Evolutionary conservation across 805 yeast species (phyloP), one percentile per base, ranked within the genome.

Genomic region (Spathaspora boniae): DNA sequence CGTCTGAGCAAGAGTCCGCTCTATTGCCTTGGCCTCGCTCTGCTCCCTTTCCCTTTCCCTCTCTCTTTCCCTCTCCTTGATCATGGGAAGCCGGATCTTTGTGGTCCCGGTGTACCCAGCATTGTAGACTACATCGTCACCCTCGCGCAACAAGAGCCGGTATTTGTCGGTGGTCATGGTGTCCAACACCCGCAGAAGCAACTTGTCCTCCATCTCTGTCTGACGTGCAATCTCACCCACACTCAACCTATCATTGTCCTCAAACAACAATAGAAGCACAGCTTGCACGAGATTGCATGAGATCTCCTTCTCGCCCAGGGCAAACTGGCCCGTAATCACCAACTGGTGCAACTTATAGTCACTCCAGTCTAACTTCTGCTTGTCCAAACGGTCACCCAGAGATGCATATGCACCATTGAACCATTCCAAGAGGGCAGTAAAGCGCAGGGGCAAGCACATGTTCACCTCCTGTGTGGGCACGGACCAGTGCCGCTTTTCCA

Each of bases 271-370:
- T 3, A 73, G 42, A 0, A 71, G 56, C 1, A 62, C 49, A 0
- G 74, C 74, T 44, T 72, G 76, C 30, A 65, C 59, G n/a, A 71
- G 43, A 26, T 71, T 68, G 14, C 72, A 60, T 2, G 40, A 41
- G 21, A 68, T 47, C 17, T 62, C 68, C 33, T 60, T 62, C 6
- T 46, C 30, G 0, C 58, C 65, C 9, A 41, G 41, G 11, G 50
- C 49, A 42, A 70, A 70, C 15, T 48, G 40, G 2, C 58, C 59
- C 9, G 43, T 39, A 11, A 72, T 51, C 0, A 49, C 44, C 14
- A 72, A 39, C 40, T 68, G 70, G 34, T 72, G 76, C 12, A 71
- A 49, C 12, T 65, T 55, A 32, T 57, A 63, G 34, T 51, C 54
- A 22, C 53, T 56, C 78, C 77, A 72, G 40, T 68, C 64, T 11